phyloP scores from a whole-genome alignment of 352 stramenopile genomes.

The Pythium rhizo-oryzae region DNA sequence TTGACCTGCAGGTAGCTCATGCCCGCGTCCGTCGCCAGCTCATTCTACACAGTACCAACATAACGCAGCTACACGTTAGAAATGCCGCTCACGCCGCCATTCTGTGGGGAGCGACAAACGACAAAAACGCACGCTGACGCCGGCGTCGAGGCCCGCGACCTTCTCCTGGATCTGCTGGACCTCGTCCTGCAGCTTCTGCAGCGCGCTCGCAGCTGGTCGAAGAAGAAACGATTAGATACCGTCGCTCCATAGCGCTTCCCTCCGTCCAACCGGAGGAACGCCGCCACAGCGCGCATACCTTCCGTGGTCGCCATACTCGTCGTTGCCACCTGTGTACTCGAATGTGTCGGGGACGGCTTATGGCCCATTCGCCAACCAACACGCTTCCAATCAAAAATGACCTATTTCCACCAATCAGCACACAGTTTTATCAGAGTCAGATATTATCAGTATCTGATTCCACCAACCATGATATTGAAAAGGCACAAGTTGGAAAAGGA shows the following conservation, averaged over 20 bases:
- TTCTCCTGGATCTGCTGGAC: slow-evolving; percentile 60
- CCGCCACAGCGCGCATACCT: slow-evolving; percentile 35
- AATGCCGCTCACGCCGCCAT: too few species aligned
- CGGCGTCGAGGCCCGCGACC: slow-evolving; percentile 42
- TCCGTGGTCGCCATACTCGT: slow-evolving; percentile 35
- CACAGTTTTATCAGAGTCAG: slow-evolving; percentile 16
- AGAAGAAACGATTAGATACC: too few species aligned
- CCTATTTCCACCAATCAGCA: slow-evolving; percentile 46
- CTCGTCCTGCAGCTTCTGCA: slow-evolving; percentile 61
- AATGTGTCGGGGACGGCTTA: too few species aligned
- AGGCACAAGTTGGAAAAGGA: not conserved
- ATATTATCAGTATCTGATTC: slow-evolving; percentile 14
- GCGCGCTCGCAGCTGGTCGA: slow-evolving; percentile 38
- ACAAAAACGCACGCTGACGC: slow-evolving; percentile 50
- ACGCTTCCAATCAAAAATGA: slow-evolving; percentile 30
- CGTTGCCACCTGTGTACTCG: not conserved
- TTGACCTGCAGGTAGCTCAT: slow-evolving; percentile 88
- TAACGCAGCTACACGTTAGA: too few species aligned
- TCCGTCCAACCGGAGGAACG: too few species aligned
- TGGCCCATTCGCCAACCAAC: slow-evolving; percentile 6
- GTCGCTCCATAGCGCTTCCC: too few species aligned
- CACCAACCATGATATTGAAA: slow-evolving; percentile 7
- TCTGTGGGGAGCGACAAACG: too few species aligned
- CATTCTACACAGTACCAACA: slow-evolving; percentile 33
- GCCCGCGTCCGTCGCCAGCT: slow-evolving; percentile 60